A percentile compares a stretch with the other conserved stretches of the same genome.
These are phyloP conservation scores for Wickerhamiella galacta DNA, from an alignment of 805 yeast genomes.

Conservation along the genomic window DNA sequence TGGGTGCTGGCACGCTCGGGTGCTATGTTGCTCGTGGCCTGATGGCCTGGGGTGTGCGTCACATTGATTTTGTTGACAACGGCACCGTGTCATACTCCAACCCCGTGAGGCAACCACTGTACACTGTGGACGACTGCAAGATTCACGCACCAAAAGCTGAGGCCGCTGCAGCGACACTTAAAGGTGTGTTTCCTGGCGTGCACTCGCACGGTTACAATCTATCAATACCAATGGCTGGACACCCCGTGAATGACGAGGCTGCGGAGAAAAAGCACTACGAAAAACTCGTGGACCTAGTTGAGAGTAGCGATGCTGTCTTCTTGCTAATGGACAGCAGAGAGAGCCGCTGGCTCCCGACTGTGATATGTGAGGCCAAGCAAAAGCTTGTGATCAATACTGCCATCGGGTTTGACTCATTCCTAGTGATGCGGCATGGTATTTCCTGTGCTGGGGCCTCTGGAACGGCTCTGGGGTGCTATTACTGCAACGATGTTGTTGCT, in stretches of 20 bases:
- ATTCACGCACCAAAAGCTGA: conserved; percentile 65
- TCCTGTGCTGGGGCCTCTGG: conserved; percentile 11
- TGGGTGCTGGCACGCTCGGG: conserved; percentile 97
- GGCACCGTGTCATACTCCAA: conserved; percentile 82
- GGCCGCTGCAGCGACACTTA: conserved; percentile 58
- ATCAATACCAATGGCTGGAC: conserved; percentile 95
- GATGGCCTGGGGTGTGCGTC: conserved; percentile 86
- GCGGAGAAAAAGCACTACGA: conserved; percentile 37
- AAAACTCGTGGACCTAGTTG: conserved; percentile 34
- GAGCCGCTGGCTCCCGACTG: conserved; percentile 93
- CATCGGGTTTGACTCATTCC: conserved; percentile 79
- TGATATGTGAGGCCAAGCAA: conserved; percentile 45
- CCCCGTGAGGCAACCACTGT: conserved; percentile 89
- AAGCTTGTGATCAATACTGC: conserved; percentile 86
- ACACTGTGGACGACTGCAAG: conserved; percentile 62
- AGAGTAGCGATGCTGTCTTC: conserved; percentile 59
- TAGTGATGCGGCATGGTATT: conserved; percentile 88
- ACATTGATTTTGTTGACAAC: conserved; percentile 76
- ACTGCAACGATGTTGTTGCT: conserved; percentile 89
- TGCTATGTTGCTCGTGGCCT: conserved; percentile 75
- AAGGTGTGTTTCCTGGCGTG: conserved; percentile 64
- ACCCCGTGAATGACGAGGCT: conserved; percentile 46
- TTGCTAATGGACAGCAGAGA: conserved; percentile 88
- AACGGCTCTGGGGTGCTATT: conserved; percentile 64
- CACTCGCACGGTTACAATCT: conserved; percentile 42